Base-by-base conservation (phyloP, 2,329 filamentous ascomycete genomes). In the Fonsecaea multimorphosa region DNA sequence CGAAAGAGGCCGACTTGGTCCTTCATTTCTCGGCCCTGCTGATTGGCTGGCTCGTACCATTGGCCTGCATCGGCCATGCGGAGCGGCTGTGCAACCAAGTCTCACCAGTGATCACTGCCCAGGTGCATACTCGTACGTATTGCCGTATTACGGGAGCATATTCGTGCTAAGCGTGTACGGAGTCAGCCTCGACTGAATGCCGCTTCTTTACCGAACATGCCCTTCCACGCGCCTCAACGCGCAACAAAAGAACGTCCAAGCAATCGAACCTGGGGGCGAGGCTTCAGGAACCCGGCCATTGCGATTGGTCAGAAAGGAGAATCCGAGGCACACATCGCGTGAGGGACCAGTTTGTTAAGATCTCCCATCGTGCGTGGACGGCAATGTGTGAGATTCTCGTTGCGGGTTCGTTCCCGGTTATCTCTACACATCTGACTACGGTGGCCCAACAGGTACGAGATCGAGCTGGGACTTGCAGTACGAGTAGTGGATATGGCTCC, bases 21-120 rank as follows among this genome's bases (percentile, higher is more conserved):
- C 34, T 52, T 11, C 6, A 16, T 11, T 7, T 12, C 19, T 12
- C 2, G 3, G 16, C 14, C 24, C 31, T 11, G 14, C 12, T 16
- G 58, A 60, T 60, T 53, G 29, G 58, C 19, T 60, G 58, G 58
- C n/a, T 60, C 58, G 58, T 60, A 60, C 12, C 44, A 24, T 3
- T 49, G 3, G 40, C 22, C 40, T 31, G 29, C 27, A 8, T 34
- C 14, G 31, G 27, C 52, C 27, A 4, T 54, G 52, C 52, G 16
- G 31, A n/a, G 7, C 14, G 52, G 58, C 57, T 60, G 57, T 60
- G 44, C 44, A 38, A 38, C 44, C 52, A n/a, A 14, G n/a, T 8
- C n/a, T 32, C 52, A 11, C n/a, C n/a, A n/a, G n/a, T n/a, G n/a
- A n/a, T n/a, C n/a, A n/a, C n/a, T n/a, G n/a, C n/a, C n/a, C n/a